Percentiles rank a stretch among this genome's conserved stretches.
Evolutionary conservation across 164 flowering plant genomes (phyloP).

Genomic region (Liriodendron chinense): DNA sequence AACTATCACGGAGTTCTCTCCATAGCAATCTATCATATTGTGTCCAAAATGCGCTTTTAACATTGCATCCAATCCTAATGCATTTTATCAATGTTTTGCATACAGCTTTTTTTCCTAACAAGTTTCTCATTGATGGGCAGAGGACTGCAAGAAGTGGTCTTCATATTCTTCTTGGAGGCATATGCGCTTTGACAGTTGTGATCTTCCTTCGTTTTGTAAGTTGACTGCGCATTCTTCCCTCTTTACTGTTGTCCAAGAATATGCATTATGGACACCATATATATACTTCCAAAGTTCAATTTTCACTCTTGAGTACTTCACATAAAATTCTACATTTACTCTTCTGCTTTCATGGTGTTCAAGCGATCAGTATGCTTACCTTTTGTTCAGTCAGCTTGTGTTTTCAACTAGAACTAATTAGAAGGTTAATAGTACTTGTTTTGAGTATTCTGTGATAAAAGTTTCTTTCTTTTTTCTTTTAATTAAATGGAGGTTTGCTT

Average conservation of each 20-base stretch:
- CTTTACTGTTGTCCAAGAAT: background rate
- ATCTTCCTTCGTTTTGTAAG: conserved; percentile 95
- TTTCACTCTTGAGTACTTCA: background rate
- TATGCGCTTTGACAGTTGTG: conserved; percentile 88
- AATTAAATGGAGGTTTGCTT: no score
- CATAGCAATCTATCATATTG: background rate
- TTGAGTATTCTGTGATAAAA: background rate
- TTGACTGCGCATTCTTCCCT: conserved; percentile 10
- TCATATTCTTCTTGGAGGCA: conserved; percentile 90
- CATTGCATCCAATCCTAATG: background rate
- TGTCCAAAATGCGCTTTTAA: background rate
- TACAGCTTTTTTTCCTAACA: background rate
- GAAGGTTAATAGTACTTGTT: background rate
- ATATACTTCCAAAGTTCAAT: background rate
- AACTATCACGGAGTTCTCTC: background rate
- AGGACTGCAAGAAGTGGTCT: conserved; percentile 91
- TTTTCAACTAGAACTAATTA: no score
- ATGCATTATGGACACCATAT: background rate
- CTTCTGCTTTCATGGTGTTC: background rate
- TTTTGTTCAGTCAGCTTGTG: no score
- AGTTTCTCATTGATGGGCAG: conserved; percentile 37
- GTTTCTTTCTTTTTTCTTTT: no score
- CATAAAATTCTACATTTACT: background rate
- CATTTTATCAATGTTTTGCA: background rate
- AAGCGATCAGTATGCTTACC: no score